Base-by-base conservation (phyloP, 179 eudicot species). In the Vitellaria paradoxa region DNA sequence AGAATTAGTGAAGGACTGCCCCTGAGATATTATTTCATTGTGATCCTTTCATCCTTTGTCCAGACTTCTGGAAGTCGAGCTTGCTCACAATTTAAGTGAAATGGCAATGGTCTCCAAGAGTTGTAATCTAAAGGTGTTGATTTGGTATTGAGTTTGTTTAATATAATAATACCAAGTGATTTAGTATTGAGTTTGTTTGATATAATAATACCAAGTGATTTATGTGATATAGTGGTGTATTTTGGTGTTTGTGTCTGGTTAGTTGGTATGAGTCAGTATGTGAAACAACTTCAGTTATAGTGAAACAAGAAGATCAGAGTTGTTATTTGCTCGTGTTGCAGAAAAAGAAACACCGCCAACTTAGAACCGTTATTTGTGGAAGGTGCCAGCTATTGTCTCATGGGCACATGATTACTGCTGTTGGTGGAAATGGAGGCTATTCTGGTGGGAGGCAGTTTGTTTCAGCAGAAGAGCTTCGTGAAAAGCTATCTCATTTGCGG, bases 401-500 rank as follows among this genome's bases (percentile, higher is more conserved):
- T 85, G 99, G 99, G 68, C 97, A 89, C 75, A 91, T 95, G 99
- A 88, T 95, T 77, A 93, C 98, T 69, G 99, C 99, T 55, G 99
- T 95, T 49, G 99, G 99, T 72, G 99, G 99, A 26, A 86, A 95
- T 86, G 99, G 99, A 78, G 99, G 99, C 47, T 95, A 95, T 86
- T 66, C 97, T 61, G 98, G 99, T 73, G 99, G 98, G 50, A 91
- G 93, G 80, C 97, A 93, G 76, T 95, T 95, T 84, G 89, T 95
- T 80, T 86, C 97, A 13, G 97, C 99, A n/a, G 99, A 95, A 81
- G 91, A 93, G 85, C 90, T 95, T 55, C 90, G 99, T 0, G 92
- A 93, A 72, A 93, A 90, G 88, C 83, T 95, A 55, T 90, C 96
- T 60, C 98, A 95, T 88, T 85, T 95, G 88, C 91, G 99, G 76